A percentile compares a stretch with the other conserved stretches of the same genome.
phyloP scores from a whole-genome alignment of 805 yeast genomes.

The Scheffersomyces spartinae region DNA sequence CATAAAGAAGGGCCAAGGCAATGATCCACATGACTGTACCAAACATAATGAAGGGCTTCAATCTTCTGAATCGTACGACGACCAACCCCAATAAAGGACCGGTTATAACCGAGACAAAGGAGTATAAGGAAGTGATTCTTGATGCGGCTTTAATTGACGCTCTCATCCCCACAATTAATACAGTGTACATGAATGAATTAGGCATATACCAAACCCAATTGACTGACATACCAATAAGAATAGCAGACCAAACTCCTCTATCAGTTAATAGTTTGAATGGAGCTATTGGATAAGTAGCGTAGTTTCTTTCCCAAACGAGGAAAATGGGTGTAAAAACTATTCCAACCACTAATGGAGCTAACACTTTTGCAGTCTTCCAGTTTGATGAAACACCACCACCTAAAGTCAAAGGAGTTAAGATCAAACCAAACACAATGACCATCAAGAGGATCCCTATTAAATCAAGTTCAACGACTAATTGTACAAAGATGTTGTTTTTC shows the following conservation, averaged over 20 bases:
- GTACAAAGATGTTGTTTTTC: too few relatives aligned
- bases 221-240: slow-evolving; percentile 44
- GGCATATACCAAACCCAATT: slow-evolving; percentile 61
- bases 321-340: slow-evolving; percentile 48
- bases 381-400: slow-evolving; percentile 50
- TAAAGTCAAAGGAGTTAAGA: slow-evolving; percentile 62
- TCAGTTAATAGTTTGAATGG: slow-evolving; percentile 51
- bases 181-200: slow-evolving; percentile 56
- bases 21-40: slow-evolving; percentile 50
- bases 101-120: slow-evolving; percentile 52
- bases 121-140: slow-evolving; percentile 48
- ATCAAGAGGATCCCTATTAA: slow-evolving; percentile 48
- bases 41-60: slow-evolving; percentile 48
- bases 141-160: slow-evolving; percentile 54
- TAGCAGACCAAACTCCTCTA: slow-evolving; percentile 67
- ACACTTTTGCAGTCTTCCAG: slow-evolving; percentile 52
- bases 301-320: slow-evolving; percentile 44
- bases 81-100: slow-evolving; percentile 50
- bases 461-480: slow-evolving; percentile 54
- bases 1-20: slow-evolving; percentile 48
- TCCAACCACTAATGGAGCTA: slow-evolving; percentile 65
- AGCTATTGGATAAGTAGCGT: slow-evolving; percentile 49
- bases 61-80: slow-evolving; percentile 35
- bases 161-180: slow-evolving; percentile 50
- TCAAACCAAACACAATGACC: slow-evolving; percentile 46